Conservation (phyloP, 116 monocot species). For the Dioscorea cayenensis region DNA sequence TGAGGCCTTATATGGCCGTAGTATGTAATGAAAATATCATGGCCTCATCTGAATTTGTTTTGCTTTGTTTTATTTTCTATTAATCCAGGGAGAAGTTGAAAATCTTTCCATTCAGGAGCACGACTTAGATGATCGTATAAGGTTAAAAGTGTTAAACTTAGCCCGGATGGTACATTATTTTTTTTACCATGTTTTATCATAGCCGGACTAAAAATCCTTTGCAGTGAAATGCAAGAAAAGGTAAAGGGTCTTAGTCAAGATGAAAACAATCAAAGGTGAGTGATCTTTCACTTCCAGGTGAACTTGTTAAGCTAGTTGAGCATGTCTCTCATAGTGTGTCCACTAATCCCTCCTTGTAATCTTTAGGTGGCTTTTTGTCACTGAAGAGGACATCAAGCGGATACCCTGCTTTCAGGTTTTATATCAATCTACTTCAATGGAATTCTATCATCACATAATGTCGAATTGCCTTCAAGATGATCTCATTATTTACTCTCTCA, state of each 20-base stretch:
- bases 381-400: conserved; percentile 93
- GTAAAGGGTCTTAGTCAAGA: conserved; percentile 77
- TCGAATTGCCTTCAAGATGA: neutral
- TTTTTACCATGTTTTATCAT: neutral
- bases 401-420: conserved; percentile 90
- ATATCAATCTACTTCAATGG: neutral
- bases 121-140: conserved; percentile 58
- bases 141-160: conserved; percentile 23
- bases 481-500: conserved; percentile 16
- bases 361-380: conserved; percentile 92
- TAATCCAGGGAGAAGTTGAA: conserved; percentile 71
- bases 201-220: conserved; percentile 2
- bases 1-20: no score
- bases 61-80: conserved; percentile 1
- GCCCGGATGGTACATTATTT: neutral
- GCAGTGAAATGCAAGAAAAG: conserved; percentile 74
- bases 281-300: neutral
- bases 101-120: conserved; percentile 65
- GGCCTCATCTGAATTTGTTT: neutral
- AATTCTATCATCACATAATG: neutral
- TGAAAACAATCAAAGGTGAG: conserved; percentile 78
- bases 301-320: neutral
- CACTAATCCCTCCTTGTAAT: conserved; percentile 1
- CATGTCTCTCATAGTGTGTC: neutral
- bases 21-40: no score